Conservation (phyloP, 78 protist species). For the Dictyostelium brefeldianum region DNA sequence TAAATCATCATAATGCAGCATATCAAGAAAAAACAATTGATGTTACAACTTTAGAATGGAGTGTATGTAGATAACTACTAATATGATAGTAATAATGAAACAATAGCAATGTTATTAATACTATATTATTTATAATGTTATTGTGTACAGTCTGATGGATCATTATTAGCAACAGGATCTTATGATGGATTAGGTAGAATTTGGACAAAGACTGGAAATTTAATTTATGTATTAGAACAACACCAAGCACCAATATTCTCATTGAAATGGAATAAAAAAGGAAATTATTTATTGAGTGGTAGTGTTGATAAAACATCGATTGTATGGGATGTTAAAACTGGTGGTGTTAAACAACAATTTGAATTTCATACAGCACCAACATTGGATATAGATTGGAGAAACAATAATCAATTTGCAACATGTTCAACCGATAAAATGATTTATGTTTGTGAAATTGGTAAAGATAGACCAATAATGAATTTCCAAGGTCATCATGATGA, state of each 20-base stretch:
- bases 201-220: constrained; percentile 88
- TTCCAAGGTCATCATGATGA: constrained; percentile 93
- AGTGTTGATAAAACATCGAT: constrained; percentile 93
- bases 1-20: constrained; percentile 17
- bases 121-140: background rate
- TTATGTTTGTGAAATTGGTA: constrained; percentile 90
- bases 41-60: constrained; percentile 96
- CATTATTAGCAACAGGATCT: constrained; percentile 95
- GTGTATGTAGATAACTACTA: constrained; percentile 29
- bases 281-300: constrained; percentile 91
- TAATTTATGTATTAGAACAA: constrained; percentile 61
- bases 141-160: constrained; percentile 91
- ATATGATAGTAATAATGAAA: background rate
- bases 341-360: constrained; percentile 83
- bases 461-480: constrained; percentile 66
- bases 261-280: constrained; percentile 94
- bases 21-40: constrained; percentile 76
- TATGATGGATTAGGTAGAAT: constrained; percentile 96
- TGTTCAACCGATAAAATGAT: constrained; percentile 85
- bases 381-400: constrained; percentile 97
- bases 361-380: constrained; percentile 93
- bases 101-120: background rate
- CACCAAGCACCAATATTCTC: constrained; percentile 96
- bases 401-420: constrained; percentile 87
- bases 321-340: constrained; percentile 95